Evolutionary conservation across 2,329 filamentous ascomycete species (phyloP).

Genomic region (Penicillium sp.): DNA sequence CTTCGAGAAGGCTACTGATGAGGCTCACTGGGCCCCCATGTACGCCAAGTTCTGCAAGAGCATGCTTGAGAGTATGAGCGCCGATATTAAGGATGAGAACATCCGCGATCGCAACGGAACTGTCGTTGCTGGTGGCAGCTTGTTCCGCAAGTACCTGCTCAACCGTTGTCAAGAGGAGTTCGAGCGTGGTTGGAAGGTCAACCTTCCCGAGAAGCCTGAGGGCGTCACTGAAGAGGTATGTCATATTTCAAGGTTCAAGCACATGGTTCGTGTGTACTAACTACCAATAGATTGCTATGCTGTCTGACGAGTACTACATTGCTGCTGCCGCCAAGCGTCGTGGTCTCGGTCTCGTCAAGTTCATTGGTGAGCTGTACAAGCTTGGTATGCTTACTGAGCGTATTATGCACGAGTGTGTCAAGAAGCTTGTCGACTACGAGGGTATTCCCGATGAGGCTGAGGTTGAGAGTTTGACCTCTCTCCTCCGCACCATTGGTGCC

Average conservation of each 20-base stretch:
- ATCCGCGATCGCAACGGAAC: constrained; percentile 89
- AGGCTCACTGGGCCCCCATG: constrained; percentile 98
- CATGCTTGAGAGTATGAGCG: constrained; percentile 93
- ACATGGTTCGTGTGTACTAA: neutral
- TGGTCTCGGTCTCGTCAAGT: constrained; percentile 96
- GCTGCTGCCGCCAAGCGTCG: constrained; percentile 93
- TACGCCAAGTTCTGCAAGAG: constrained; percentile 98
- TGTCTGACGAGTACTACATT: constrained; percentile 95
- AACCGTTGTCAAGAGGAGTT: constrained; percentile 99
- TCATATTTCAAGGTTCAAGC: neutral
- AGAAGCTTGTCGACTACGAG: constrained; percentile 94
- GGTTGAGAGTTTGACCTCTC: constrained; percentile 91
- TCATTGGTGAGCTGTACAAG: constrained; percentile 99
- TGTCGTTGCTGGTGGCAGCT: constrained; percentile 84
- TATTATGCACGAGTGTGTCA: constrained; percentile 99
- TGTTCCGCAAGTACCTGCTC: constrained; percentile 98
- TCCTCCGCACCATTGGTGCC: constrained; percentile 86
- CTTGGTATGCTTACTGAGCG: constrained; percentile 96
- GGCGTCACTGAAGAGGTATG: constrained; percentile 64
- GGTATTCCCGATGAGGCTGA: constrained; percentile 92
- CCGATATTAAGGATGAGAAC: constrained; percentile 91
- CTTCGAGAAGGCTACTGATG: constrained; percentile 98
- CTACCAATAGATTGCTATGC: constrained; percentile 60
- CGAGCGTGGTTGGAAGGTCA: constrained; percentile 93
- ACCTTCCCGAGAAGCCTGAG: constrained; percentile 77